phyloP scores from a whole-genome alignment of 257 asterid species.

The Rhazya stricta region DNA sequence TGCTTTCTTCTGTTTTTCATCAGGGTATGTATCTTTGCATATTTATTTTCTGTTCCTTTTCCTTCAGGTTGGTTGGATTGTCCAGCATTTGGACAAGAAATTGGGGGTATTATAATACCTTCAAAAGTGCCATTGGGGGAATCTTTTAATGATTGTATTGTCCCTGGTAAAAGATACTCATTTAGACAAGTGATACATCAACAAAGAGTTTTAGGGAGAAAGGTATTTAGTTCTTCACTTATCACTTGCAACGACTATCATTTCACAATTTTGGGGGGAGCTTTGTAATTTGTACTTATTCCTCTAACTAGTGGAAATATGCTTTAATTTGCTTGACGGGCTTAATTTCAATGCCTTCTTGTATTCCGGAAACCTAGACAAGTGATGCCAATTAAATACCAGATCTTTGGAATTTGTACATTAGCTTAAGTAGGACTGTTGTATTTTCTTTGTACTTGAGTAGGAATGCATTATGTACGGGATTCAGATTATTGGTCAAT shows the following conservation, averaged over 20 bases:
- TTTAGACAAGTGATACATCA: slow-evolving; percentile 78
- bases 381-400: neutral
- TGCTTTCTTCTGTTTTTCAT: slow-evolving; percentile 4
- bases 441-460: neutral
- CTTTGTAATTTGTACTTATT: neutral
- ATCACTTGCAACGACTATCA: neutral
- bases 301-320: neutral
- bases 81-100: slow-evolving; percentile 75
- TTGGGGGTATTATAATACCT: slow-evolving; percentile 60
- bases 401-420: neutral
- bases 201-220: slow-evolving; percentile 70
- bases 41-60: slow-evolving; percentile 11
- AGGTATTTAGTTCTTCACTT: slow-evolving; percentile 34
- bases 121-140: slow-evolving; percentile 96
- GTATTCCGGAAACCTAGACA: neutral
- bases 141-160: slow-evolving; percentile 57
- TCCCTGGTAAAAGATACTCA: slow-evolving; percentile 93
- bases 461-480: neutral
- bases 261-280: neutral
- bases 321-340: neutral
- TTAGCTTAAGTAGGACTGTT: neutral
- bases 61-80: slow-evolving; percentile 95
- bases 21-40: neutral
- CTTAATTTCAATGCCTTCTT: neutral
- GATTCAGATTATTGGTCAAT: slow-evolving; percentile 4